Evolutionary conservation across 2,329 filamentous ascomycete species (phyloP).

Genomic region (Coniella vitis): DNA sequence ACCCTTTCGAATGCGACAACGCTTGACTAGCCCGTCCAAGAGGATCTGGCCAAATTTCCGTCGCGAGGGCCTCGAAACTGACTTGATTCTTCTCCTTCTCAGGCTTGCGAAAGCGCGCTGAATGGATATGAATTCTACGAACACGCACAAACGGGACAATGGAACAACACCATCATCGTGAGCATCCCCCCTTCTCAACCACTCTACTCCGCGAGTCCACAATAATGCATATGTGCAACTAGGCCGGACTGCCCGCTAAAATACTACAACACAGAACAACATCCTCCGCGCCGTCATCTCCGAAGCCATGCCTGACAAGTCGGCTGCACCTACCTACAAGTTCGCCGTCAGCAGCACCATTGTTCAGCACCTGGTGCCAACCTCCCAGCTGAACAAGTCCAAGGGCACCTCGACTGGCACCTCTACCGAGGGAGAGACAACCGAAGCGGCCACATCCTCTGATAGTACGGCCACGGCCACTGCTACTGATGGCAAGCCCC

Average conservation of each 20-base stretch:
- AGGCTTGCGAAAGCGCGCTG: slow-evolving; percentile 81
- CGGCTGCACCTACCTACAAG: slow-evolving; percentile 66
- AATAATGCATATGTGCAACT: neutral
- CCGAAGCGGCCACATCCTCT: slow-evolving; percentile 38
- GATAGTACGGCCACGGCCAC: slow-evolving; percentile 30
- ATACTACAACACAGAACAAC: slow-evolving; percentile 48
- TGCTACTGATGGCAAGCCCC: slow-evolving; percentile 58
- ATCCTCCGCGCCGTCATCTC: slow-evolving; percentile 74
- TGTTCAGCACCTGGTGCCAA: slow-evolving; percentile 81
- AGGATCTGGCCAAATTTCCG: neutral
- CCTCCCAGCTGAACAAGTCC: slow-evolving; percentile 55
- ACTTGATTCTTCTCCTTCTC: slow-evolving; percentile 9
- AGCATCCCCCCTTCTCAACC: slow-evolving; percentile 24
- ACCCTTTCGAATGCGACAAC: neutral
- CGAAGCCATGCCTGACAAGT: slow-evolving; percentile 56
- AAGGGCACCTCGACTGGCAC: slow-evolving; percentile 45
- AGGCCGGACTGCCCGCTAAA: slow-evolving; percentile 6
- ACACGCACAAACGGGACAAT: slow-evolving; percentile 74
- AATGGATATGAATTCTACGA: slow-evolving; percentile 73
- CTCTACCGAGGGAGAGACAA: slow-evolving; percentile 46
- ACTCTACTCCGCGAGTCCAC: neutral
- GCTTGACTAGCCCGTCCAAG: slow-evolving; percentile 2
- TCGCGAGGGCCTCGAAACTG: neutral
- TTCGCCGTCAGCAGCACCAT: slow-evolving; percentile 98
- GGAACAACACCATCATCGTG: slow-evolving; percentile 94